Percentiles rank a stretch among this genome's conserved stretches.
Conservation (phyloP, 805 yeast genomes). For the Hanseniaspora nectarophila region DNA sequence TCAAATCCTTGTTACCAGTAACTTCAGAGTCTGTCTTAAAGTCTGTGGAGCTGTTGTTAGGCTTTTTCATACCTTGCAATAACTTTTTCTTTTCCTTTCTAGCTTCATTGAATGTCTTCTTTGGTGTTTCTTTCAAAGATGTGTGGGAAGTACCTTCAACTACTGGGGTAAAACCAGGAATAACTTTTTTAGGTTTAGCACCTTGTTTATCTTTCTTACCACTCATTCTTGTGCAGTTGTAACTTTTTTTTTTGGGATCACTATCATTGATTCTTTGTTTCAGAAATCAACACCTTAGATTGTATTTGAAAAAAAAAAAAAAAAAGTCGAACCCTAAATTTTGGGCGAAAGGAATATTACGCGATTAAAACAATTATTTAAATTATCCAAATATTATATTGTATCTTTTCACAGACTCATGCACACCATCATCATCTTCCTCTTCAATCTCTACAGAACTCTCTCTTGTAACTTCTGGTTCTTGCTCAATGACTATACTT, state of each 20-base stretch:
- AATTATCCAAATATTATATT: not conserved
- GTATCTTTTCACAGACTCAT: constrained; percentile 1
- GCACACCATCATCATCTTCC: not conserved
- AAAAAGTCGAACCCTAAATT: no score
- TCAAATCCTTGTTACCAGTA: constrained; percentile 36
- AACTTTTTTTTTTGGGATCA: not conserved
- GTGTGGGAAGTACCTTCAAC: not conserved
- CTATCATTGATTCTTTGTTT: not conserved
- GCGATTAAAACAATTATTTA: no score
- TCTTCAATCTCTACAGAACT: not conserved
- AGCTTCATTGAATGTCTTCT: constrained; percentile 10
- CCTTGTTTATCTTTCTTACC: not conserved
- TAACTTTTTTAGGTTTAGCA: not conserved
- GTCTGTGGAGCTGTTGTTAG: constrained; percentile 14
- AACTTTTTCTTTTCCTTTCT: constrained; percentile 8
- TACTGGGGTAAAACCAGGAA: constrained; percentile 8
- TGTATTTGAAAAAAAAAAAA: no score
- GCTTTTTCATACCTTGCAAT: not conserved
- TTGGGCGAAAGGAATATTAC: no score
- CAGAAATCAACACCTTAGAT: no score
- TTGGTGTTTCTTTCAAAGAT: constrained; percentile 6
- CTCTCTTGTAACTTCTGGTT: not conserved
- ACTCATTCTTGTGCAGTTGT: not conserved
- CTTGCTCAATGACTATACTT: not conserved
- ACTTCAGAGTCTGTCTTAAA: constrained; percentile 85